Conservation (phyloP, 208 protist species). For the Vickermania ingenoplastis region DNA sequence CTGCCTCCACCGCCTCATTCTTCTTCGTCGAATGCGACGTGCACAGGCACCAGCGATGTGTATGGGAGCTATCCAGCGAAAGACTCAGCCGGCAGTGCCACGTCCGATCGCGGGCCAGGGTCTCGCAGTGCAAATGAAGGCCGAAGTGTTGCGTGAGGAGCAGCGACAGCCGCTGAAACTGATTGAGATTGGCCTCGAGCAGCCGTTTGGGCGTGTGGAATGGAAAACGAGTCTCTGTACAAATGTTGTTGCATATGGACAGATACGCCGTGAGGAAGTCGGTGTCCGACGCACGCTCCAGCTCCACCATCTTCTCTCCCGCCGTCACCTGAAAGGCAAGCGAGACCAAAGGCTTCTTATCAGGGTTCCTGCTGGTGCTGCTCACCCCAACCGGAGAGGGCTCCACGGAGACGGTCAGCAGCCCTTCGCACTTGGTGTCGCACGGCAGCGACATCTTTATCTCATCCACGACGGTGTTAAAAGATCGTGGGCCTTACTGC, state of each 20-base stretch:
- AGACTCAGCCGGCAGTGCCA: slow-evolving; percentile 60
- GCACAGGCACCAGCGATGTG: slow-evolving; percentile 25
- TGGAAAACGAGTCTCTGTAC: slow-evolving; percentile 1
- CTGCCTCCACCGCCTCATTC: slow-evolving; percentile 36
- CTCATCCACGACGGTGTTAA: neutral
- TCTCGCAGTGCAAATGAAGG: slow-evolving; percentile 14
- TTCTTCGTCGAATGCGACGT: slow-evolving; percentile 21
- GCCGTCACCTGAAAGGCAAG: slow-evolving; percentile 10
- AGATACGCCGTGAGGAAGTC: slow-evolving; percentile 3
- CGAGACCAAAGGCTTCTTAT: neutral
- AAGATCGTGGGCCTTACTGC: too few species aligned
- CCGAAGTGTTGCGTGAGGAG: slow-evolving; percentile 16
- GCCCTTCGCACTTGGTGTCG: too few species aligned
- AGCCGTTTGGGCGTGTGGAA: neutral
- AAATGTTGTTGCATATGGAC: slow-evolving; percentile 1
- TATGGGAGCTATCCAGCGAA: slow-evolving; percentile 11
- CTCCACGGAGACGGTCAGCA: too few species aligned
- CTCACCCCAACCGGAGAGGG: neutral
- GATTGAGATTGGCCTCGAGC: neutral
- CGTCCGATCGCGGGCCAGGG: slow-evolving; percentile 4
- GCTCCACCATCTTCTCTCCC: slow-evolving; percentile 4
- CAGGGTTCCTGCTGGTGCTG: neutral
- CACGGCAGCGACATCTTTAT: neutral
- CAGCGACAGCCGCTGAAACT: neutral
- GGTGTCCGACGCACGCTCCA: slow-evolving; percentile 10